These are phyloP conservation scores for Panicum miliaceum DNA, from an alignment of 176 grass and related monocot genomes.

Conservation along the genomic window DNA sequence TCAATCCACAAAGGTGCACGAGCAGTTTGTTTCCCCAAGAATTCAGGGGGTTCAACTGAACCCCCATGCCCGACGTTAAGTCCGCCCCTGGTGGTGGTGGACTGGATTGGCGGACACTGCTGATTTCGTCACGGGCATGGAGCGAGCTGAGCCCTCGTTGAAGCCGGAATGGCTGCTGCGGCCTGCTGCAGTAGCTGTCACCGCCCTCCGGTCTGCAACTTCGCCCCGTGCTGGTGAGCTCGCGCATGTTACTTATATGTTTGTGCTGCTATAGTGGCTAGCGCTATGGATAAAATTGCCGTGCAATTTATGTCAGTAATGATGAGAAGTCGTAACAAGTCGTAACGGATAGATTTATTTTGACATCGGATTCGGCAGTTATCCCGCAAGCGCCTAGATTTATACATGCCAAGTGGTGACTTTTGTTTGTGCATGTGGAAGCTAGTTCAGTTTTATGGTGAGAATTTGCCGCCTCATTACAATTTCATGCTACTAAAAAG, in stretches of 20 bases:
- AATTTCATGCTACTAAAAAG: background rate
- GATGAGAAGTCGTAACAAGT: background rate
- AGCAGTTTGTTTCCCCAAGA: background rate
- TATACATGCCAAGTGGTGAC: background rate
- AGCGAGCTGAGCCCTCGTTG: slow-evolving; percentile 63
- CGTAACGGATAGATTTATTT: background rate
- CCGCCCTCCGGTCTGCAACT: slow-evolving; percentile 28
- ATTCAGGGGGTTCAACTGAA: slow-evolving; percentile 39
- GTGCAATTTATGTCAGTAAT: background rate
- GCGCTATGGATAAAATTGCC: background rate
- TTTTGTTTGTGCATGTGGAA: background rate
- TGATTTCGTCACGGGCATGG: slow-evolving; percentile 49
- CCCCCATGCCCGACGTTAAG: slow-evolving; percentile 42
- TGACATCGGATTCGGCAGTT: background rate
- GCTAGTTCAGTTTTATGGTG: background rate
- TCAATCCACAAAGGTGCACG: background rate
- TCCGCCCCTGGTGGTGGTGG: slow-evolving; percentile 45
- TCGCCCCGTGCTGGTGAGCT: slow-evolving; percentile 54
- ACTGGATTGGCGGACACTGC: slow-evolving; percentile 43
- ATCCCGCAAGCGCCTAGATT: background rate
- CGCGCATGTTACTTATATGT: background rate
- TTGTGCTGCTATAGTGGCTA: background rate
- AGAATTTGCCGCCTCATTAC: background rate
- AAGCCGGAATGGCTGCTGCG: slow-evolving; percentile 71
- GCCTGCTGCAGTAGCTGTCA: slow-evolving; percentile 6